These are phyloP conservation scores for Hordeum pubiflorum DNA, from an alignment of 202 grass and related monocot genomes.

Conservation along the genomic window DNA sequence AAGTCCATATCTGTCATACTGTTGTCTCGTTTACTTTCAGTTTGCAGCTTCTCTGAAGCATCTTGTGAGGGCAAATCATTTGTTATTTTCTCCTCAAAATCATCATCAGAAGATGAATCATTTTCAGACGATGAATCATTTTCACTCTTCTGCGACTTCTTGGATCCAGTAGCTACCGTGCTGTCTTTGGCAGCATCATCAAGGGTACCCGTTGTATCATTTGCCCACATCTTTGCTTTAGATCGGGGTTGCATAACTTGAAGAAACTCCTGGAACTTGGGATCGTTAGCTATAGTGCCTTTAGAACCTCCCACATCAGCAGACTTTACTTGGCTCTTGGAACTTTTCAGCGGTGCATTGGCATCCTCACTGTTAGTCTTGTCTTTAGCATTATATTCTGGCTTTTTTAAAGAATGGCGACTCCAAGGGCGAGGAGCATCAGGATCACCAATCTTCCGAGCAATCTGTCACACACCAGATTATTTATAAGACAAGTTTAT, in stretches of 20 bases:
- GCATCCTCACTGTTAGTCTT: background rate
- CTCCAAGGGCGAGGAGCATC: conserved; percentile 81
- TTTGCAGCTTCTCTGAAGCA: conserved; percentile 25
- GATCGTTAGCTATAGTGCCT: conserved; percentile 45
- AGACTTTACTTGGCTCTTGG: conserved; percentile 21
- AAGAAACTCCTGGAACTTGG: conserved; percentile 76
- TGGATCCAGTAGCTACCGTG: conserved; percentile 10
- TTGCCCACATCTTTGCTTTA: conserved; percentile 90
- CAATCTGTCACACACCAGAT: conserved; percentile 42
- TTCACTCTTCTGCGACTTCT: conserved; percentile 23
- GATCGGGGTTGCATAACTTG: conserved; percentile 82
- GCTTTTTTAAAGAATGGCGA: conserved; percentile 66
- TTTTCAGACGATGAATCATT: conserved; percentile 28
- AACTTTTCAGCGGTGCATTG: conserved; percentile 26
- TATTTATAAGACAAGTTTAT: background rate
- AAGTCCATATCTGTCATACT: conserved; percentile 67
- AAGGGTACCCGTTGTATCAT: conserved; percentile 54
- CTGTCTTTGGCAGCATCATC: conserved; percentile 24
- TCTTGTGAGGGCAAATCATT: conserved; percentile 18
- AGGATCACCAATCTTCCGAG: conserved; percentile 74
- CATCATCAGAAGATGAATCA: conserved; percentile 35
- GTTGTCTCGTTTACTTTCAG: conserved; percentile 35
- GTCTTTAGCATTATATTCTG: conserved; percentile 37
- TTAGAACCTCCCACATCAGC: conserved; percentile 39
- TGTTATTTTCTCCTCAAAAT: conserved; percentile 29